phyloP scores from a whole-genome alignment of 75 land plant genomes.

The Gnetum montanum region DNA sequence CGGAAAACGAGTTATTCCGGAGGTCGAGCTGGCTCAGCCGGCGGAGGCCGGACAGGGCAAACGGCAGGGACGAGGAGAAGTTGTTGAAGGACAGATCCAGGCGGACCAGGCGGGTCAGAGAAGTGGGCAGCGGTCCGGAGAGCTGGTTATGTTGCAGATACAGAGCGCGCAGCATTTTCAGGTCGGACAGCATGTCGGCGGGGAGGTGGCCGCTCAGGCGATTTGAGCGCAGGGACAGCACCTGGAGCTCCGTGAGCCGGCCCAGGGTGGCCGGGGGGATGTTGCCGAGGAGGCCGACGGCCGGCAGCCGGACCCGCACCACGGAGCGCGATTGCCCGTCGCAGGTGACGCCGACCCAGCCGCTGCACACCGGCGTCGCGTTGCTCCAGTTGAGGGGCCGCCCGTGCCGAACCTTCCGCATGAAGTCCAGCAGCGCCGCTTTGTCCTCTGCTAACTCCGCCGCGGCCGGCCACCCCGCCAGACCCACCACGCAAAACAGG shows the following conservation, averaged over 20 bases:
- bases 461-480: not conserved
- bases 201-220: conserved; percentile 57
- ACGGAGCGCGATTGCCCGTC: conserved; percentile 21
- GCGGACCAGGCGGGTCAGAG: conserved; percentile 24
- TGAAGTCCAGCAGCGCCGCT: conserved; percentile 47
- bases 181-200: conserved; percentile 36
- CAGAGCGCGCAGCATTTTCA: conserved; percentile 22
- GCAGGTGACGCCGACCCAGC: conserved; percentile 56
- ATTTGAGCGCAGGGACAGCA: conserved; percentile 64
- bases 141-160: conserved; percentile 45
- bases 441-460: conserved; percentile 39
- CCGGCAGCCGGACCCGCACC: conserved; percentile 53
- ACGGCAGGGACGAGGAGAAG: conserved; percentile 41
- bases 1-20: conserved; percentile 64
- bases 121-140: conserved; percentile 37
- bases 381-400: conserved; percentile 43
- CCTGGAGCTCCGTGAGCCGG: conserved; percentile 38
- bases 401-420: conserved; percentile 29
- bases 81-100: conserved; percentile 57
- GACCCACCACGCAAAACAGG: not conserved
- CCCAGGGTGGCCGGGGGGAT: conserved; percentile 65
- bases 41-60: conserved; percentile 25
- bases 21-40: conserved; percentile 39
- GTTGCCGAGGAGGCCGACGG: conserved; percentile 46
- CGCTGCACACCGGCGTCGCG: conserved; percentile 21